Base-by-base conservation (phyloP, 306 rosid species). In the Aeschynomene evenia region DNA sequence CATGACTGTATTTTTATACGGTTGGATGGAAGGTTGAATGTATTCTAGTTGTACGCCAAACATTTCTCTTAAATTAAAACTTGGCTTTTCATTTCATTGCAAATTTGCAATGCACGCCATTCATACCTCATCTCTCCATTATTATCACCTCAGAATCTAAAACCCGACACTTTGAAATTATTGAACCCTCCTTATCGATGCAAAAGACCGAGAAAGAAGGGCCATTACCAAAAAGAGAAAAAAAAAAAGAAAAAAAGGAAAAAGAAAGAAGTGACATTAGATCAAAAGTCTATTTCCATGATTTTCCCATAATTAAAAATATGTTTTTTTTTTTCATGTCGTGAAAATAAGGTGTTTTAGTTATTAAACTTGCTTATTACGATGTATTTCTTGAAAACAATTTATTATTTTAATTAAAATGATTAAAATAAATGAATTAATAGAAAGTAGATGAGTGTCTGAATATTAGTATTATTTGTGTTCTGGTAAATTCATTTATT, bases 271-370 rank as follows among this genome's bases (percentile, higher is more conserved):
- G 58, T 15, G 36, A 22, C 57, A 19, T 42, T 21, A 46, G 66
- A n/a, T 72, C 52, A 72, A 12, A 28, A 4, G 62, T 60, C 77
- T 48, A 21, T 72, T 49, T 72, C 70, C 42, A 46, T 5, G 9
- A 21, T 48, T 46, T 13, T 56, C 29, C 26, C 9, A 7, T 14
- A 16, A 7, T 26, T 12, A 26, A 16, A 36, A 34, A 5, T 7
- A 34, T 5, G 9, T 3, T 34, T 34, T 4, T 28, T n/a, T n/a
- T n/a, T n/a, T n/a, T n/a, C n/a, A n/a, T n/a, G n/a, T n/a, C n/a
- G n/a, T n/a, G n/a, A n/a, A n/a, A n/a, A n/a, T n/a, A n/a, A n/a
- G n/a, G n/a, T n/a, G n/a, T n/a, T n/a, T n/a, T n/a, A n/a, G n/a
- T n/a, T n/a, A n/a, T n/a, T n/a, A n/a, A n/a, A n/a, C n/a, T n/a